Evolutionary conservation across 352 stramenopile species (phyloP).

Genomic region (Phytophthora melonis): DNA sequence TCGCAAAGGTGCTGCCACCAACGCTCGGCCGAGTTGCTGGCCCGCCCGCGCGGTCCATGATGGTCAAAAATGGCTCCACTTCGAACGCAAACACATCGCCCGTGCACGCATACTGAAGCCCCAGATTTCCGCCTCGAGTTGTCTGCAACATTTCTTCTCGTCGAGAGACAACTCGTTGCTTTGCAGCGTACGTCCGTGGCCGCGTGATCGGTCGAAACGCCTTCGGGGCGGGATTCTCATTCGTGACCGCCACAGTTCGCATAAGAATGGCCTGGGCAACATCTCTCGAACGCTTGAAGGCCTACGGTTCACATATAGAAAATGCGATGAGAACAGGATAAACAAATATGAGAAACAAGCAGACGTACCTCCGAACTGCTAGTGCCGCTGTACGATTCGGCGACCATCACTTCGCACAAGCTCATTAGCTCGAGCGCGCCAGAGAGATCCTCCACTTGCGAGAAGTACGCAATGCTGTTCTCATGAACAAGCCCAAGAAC

Average conservation of each 20-base stretch:
- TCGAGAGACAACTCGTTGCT: conserved; percentile 54
- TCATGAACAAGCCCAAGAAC: conserved; percentile 76
- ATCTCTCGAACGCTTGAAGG: conserved; percentile 63
- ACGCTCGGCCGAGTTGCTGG: conserved; percentile 2
- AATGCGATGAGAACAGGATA: neutral
- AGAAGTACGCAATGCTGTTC: conserved; percentile 79
- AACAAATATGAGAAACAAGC: neutral
- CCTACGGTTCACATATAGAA: conserved; percentile 37
- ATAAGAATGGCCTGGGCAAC: conserved; percentile 66
- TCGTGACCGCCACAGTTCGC: conserved; percentile 76
- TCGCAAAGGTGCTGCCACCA: conserved; percentile 5
- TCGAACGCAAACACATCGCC: conserved; percentile 75
- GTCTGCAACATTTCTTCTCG: conserved; percentile 50
- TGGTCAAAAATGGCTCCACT: conserved; percentile 70
- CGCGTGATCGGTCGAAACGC: conserved; percentile 80
- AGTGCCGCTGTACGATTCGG: conserved; percentile 58
- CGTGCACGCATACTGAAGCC: conserved; percentile 48
- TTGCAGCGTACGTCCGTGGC: conserved; percentile 56
- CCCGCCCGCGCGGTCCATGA: conserved; percentile 41
- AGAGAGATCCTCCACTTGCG: conserved; percentile 74
- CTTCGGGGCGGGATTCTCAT: conserved; percentile 66
- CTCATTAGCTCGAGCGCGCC: conserved; percentile 78
- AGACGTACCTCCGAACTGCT: conserved; percentile 60
- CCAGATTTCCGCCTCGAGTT: conserved; percentile 23
- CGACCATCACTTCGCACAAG: conserved; percentile 66